Conservation (phyloP, 768 basidiomycete genomes). For the Melanogaster broomeanus region DNA sequence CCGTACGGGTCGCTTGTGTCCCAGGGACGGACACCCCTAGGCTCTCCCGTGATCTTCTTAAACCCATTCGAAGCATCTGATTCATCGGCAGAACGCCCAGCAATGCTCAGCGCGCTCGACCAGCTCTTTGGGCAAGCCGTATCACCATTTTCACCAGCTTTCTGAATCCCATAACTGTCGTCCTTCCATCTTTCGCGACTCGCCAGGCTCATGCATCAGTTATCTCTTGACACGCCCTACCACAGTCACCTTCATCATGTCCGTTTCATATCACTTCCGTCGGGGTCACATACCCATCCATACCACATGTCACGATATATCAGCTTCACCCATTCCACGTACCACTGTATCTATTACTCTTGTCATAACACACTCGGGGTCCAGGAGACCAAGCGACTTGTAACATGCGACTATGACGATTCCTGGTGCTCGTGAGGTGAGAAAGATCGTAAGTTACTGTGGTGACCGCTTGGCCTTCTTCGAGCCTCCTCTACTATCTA, state of each 20-base stretch:
- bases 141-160: constrained; percentile 20
- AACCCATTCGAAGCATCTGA: constrained; percentile 28
- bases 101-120: constrained; percentile 24
- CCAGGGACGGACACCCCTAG: constrained; percentile 9
- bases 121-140: constrained; percentile 33
- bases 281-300: not conserved
- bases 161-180: not conserved
- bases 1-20: constrained; percentile 9
- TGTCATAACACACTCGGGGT: not conserved
- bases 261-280: not conserved
- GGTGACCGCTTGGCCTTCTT: constrained; percentile 35
- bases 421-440: not conserved
- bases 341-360: constrained; percentile 23
- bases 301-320: not conserved
- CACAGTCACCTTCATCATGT: not conserved
- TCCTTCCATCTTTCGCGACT: not conserved
- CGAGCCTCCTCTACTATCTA: constrained; percentile 13
- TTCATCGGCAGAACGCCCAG: constrained; percentile 3
- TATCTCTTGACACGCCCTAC: not conserved
- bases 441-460: not conserved
- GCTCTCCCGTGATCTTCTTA: constrained; percentile 29
- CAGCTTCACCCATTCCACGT: constrained; percentile 8
- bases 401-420: not conserved
- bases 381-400: not conserved
- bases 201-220: not conserved